Conservation (phyloP, 257 asterid genomes). For the Solanum bukasovii region DNA sequence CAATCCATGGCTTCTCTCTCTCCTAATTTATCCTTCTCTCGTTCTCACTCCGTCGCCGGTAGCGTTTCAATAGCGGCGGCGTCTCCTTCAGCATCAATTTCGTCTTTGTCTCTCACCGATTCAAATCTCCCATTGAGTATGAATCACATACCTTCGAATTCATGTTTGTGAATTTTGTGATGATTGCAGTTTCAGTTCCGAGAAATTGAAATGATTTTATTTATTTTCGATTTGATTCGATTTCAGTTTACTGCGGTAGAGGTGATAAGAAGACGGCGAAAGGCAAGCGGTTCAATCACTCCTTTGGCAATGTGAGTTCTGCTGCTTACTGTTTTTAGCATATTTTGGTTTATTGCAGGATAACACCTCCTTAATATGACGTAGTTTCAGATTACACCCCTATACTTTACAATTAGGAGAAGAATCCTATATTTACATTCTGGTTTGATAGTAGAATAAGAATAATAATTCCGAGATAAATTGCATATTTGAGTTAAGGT, state of each 20-base stretch:
- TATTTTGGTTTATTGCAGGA: background rate
- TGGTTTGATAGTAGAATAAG: background rate
- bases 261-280: slow-evolving; percentile 92
- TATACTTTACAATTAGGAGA: background rate
- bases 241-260: slow-evolving; percentile 82
- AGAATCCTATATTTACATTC: background rate
- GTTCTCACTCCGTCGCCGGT: slow-evolving; percentile 25
- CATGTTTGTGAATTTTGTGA: background rate
- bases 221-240: background rate
- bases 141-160: background rate
- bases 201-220: background rate
- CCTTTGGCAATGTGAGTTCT: slow-evolving; percentile 71
- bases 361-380: background rate
- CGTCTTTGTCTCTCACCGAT: slow-evolving; percentile 10
- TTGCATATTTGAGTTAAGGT: background rate
- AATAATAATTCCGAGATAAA: background rate
- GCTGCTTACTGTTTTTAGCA: background rate
- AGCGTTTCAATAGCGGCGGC: slow-evolving; percentile 20
- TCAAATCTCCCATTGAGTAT: slow-evolving; percentile 51
- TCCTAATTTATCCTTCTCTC: slow-evolving; percentile 42
- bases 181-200: background rate
- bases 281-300: slow-evolving; percentile 94
- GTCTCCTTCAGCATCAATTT: slow-evolving; percentile 15
- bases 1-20: slow-evolving; percentile 11
- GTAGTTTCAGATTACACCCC: background rate